Evolutionary conservation across 1,139 yeast genomes (phyloP).

Genomic region (Debaryomyces subglobosus): DNA sequence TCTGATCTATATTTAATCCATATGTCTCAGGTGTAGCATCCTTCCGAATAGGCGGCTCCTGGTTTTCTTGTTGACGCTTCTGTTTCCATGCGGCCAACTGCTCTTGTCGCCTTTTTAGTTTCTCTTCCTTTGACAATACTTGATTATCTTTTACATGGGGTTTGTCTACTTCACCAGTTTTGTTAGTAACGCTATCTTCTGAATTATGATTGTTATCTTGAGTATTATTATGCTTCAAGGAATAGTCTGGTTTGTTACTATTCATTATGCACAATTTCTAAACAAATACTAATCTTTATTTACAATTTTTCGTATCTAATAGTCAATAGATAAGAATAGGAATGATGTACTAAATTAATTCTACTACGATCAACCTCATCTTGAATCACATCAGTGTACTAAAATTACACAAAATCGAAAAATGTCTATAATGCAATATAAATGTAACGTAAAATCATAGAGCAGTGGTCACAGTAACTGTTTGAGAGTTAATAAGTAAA

Average conservation of each 20-base stretch:
- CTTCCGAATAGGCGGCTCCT: background rate
- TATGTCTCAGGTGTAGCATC: slow-evolving; percentile 4
- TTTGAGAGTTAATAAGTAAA: slow-evolving; percentile 81
- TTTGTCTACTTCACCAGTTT: slow-evolving; percentile 10
- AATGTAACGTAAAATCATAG: slow-evolving; percentile 35
- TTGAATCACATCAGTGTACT: background rate
- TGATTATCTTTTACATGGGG: slow-evolving; percentile 12
- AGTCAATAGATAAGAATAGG: background rate
- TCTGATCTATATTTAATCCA: slow-evolving; percentile 14
- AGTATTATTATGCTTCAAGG: slow-evolving; percentile 36
- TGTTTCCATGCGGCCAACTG: slow-evolving; percentile 45
- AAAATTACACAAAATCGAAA: slow-evolving; percentile 5
- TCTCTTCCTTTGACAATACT: slow-evolving; percentile 33
- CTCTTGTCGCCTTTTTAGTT: slow-evolving; percentile 39
- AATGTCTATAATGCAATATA: background rate
- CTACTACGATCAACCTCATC: background rate
- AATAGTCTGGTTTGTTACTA: slow-evolving; percentile 18
- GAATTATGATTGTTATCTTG: slow-evolving; percentile 40
- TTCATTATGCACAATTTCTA: slow-evolving; percentile 1
- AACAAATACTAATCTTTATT: slow-evolving; percentile 5
- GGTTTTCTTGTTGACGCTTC: slow-evolving; percentile 34
- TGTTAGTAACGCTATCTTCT: slow-evolving; percentile 19
- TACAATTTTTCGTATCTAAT: background rate
- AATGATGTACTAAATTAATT: background rate
- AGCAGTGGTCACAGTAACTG: slow-evolving; percentile 94